A percentile compares a stretch with the other conserved stretches of the same genome.
Evolutionary conservation across 2,329 filamentous ascomycete genomes (phyloP).

Genomic region (Phaeosphaeriaceae sp.): DNA sequence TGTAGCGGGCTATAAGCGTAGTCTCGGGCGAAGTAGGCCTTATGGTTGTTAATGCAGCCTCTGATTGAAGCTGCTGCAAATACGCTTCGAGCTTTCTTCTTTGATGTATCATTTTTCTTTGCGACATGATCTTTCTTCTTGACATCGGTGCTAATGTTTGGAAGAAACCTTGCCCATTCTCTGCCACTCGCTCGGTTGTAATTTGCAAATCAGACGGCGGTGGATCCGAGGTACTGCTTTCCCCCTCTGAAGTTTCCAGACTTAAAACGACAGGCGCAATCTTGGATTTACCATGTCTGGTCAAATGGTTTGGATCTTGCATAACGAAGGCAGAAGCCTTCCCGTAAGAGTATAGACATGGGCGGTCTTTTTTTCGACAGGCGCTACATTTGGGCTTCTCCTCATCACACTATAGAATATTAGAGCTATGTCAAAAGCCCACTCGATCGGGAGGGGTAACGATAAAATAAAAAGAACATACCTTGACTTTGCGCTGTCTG

Average conservation of each 20-base stretch:
- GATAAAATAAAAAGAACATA: conserved; percentile 4
- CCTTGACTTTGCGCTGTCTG: conserved; percentile 41
- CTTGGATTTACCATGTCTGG: conserved; percentile 36
- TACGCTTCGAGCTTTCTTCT: conserved; percentile 23
- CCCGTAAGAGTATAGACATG: conserved; percentile 36
- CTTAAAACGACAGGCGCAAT: conserved; percentile 20
- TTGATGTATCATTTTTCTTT: conserved; percentile 21
- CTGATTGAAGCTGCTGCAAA: conserved; percentile 16
- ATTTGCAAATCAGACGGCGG: conserved; percentile 20
- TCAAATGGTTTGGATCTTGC: conserved; percentile 37
- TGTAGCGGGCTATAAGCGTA: conserved; percentile 27
- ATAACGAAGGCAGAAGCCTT: conserved; percentile 33
- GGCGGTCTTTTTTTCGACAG: conserved; percentile 36
- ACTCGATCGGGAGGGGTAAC: too few species aligned
- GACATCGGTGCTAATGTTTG: conserved; percentile 28
- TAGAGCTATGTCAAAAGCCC: neutral
- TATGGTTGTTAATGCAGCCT: conserved; percentile 6
- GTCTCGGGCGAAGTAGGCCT: conserved; percentile 26
- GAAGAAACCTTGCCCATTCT: conserved; percentile 33
- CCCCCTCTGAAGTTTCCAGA: conserved; percentile 6
- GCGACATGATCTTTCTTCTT: conserved; percentile 12
- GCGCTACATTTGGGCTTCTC: conserved; percentile 35
- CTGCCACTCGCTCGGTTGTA: conserved; percentile 25
- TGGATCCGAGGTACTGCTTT: neutral
- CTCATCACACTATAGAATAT: conserved; percentile 31